phyloP scores from a whole-genome alignment of 257 asterid genomes.

The Lycium ferocissimum region DNA sequence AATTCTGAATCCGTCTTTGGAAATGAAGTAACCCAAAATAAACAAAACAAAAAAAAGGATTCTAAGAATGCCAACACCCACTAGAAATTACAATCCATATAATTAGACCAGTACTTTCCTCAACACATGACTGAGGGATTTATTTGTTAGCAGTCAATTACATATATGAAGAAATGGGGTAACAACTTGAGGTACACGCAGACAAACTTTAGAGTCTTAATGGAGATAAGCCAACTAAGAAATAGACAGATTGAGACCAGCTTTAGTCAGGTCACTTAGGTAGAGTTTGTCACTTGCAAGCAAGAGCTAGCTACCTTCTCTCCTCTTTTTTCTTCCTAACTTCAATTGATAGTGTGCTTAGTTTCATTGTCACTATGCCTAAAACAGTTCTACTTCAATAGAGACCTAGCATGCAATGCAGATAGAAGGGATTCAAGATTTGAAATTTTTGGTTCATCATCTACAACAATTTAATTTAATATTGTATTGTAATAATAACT shows the following conservation, averaged over 20 bases:
- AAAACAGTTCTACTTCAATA: background rate
- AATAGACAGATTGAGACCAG: constrained; percentile 43
- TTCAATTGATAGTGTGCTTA: background rate
- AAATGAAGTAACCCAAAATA: too few relatives aligned
- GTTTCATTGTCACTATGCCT: background rate
- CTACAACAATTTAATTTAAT: too few relatives aligned
- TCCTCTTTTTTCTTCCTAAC: constrained; percentile 2
- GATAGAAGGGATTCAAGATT: background rate
- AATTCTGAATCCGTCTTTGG: background rate
- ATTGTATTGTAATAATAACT: background rate
- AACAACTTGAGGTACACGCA: constrained; percentile 40
- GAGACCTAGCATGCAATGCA: background rate
- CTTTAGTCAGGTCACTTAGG: constrained; percentile 43
- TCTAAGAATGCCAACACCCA: background rate
- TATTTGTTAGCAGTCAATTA: constrained; percentile 18
- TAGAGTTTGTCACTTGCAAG: constrained; percentile 41
- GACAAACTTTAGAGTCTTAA: constrained; percentile 34
- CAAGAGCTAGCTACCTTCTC: constrained; percentile 27
- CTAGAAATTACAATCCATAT: background rate
- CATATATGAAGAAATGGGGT: constrained; percentile 23
- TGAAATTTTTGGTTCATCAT: background rate
- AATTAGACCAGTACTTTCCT: background rate
- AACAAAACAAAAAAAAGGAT: too few relatives aligned
- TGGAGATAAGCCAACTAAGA: constrained; percentile 38
- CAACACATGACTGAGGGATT: background rate